Percentiles rank a stretch among this genome's conserved stretches.
Conservation (phyloP, 176 grass and related monocot species). For the Zizania latifolia region DNA sequence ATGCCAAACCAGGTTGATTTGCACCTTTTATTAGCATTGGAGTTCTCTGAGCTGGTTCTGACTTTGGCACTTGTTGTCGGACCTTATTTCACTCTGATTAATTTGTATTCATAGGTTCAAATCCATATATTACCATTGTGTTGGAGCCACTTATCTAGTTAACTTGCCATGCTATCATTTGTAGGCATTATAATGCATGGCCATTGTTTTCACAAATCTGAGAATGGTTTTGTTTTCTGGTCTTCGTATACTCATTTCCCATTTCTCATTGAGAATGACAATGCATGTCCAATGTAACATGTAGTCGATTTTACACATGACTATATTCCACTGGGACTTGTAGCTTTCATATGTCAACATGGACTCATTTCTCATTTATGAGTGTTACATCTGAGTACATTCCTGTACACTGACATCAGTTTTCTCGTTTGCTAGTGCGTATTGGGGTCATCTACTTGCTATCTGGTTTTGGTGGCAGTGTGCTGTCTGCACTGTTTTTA, state of each 20-base stretch:
- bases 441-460: conserved; percentile 78
- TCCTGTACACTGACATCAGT: conserved; percentile 2
- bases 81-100: neutral
- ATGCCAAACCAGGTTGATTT: neutral
- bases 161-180: neutral
- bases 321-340: neutral
- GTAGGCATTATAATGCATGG: neutral
- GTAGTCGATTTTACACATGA: neutral
- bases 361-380: neutral
- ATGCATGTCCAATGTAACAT: too few relatives aligned
- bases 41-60: neutral
- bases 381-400: neutral
- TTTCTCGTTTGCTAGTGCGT: conserved; percentile 40
- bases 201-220: neutral
- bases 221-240: neutral
- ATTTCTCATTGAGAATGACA: too few relatives aligned
- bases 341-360: neutral
- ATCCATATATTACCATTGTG: neutral
- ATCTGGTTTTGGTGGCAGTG: conserved; percentile 77
- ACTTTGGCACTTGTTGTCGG: neutral
- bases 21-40: neutral
- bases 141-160: neutral
- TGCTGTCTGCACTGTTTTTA: conserved; percentile 70
- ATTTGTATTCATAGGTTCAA: neutral
- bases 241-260: neutral